Evolutionary conservation across 805 yeast genomes (phyloP), one percentile per base, ranked within the genome.

Genomic region (Pichia ethanolica): DNA sequence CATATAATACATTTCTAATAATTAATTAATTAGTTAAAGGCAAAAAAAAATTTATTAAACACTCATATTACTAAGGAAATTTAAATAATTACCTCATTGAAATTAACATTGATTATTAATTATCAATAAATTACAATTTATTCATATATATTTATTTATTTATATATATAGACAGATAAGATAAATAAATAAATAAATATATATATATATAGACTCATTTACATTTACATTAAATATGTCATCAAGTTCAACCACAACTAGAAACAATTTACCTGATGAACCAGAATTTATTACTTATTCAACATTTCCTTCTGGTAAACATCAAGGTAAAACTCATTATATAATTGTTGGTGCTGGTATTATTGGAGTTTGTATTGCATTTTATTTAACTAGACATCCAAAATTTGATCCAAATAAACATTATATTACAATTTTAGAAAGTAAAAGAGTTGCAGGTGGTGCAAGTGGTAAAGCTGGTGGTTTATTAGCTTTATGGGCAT

Each of bases 401-500:
- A 75, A 77, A 48, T 91, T 82, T 65, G 83, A 85, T 58, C 79
- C 86, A 0, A 70, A 72, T 34, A 82, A 79, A 50, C 82, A 87
- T 62, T 89, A 87, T 59, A 86, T 91, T 55, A 86, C 96, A 7
- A 77, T 91, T 20, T 63, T 93, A 12, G 99, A 91, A 66, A 82
- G 91, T 46, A 88, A 87, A 54, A 74, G 96, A 59, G 95, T 95
- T 6, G 99, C 98, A 0, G 95, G 97, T 46, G 98, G 97, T 44
- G 98, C 99, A 20, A 79, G 89, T 39, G 99, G 99, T 48, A 93
- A 91, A 60, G 98, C 99, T 7, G 99, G 98, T 42, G 99, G 99
- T 0, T 72, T 91, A 45, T 69, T 91, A 45, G 97, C 98, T 1
- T 75, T 86, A 26, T 90, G 97, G 95, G 98, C 98, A 0, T 93